Base-by-base conservation (phyloP, 1,139 yeast genomes). In the Pichia terricola region DNA sequence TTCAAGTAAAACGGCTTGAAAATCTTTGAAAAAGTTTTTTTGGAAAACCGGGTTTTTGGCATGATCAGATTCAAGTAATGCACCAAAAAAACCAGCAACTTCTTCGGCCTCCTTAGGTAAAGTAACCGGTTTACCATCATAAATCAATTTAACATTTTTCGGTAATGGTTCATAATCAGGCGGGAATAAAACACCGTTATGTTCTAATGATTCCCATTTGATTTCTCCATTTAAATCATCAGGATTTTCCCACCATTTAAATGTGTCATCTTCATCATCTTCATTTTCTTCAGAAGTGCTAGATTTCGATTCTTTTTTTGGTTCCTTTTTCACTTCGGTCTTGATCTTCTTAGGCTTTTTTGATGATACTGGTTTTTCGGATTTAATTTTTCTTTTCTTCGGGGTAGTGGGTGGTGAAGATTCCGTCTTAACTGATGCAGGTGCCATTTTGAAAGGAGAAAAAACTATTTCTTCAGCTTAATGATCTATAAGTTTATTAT, bases 51-150 rank as follows among this genome's bases (percentile, higher is more conserved):
- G 89, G 59, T 88, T 89, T 52, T 79, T 73, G 11, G 89, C 94
- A 63, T 89, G 96, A 53, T 88, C 96, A 0, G 94, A 75, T 54
- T 85, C 89, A 38, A 89, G 51, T 77, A 89, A 74, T 6, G 96
- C 96, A 22, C 84, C 97, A 62, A 72, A 91, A 59, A 88, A 89
- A 0, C 96, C 96, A 0, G 96, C 97, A 34, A 91, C 96, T 63
- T 91, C 97, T 63, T 91, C 98, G 2, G 96, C 97, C 45, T 73
- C 85, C 1, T 68, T 65, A 0, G 95, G 91, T 48, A 89, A 68
- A 28, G 67, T 68, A 1, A 89, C 87, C 0, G 91, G 83, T 51
- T 75, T 72, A 1, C 86, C 87, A 52, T 83, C 81, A 58, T 89
- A 89, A 50, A 76, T 72, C 46, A 91, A 60, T 58, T 83, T 85